Evolutionary conservation across 192 early-diverging fungal species (phyloP), one percentile per base, ranked within the genome.

Genomic region (Podila verticillata): DNA sequence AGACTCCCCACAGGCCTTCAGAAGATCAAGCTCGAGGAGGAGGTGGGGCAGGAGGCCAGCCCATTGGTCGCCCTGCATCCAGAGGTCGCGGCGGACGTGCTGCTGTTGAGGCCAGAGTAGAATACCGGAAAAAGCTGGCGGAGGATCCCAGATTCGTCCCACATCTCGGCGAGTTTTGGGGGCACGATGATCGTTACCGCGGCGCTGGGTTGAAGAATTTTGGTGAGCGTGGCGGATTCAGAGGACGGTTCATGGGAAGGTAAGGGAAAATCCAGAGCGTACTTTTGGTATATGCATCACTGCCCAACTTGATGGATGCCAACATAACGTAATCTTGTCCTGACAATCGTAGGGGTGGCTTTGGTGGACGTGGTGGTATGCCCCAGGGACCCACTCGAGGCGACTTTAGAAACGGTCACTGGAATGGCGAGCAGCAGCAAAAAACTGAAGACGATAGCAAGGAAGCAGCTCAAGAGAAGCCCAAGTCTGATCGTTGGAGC

Each of bases 111-210:
- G 87, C 84, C 61, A 70, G 86, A 26, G 82, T 82, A 36, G 87
- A 89, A 66, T 89, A 89, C 61, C 71, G 87, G 35, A 83, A 82
- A 57, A 89, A 87, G 44, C 60, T 89, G 32, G 86, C 80, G 28
- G 86, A 89, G 49, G 87, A 89, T 66, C 87, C 87, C 7, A 84
- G 86, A 7, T 89, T 89, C 61, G 86, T 87, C 17, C 87, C 87
- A 19, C 86, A 87, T 61, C 82, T 89, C 30, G 87, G 87, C 9
- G 81, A 85, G 61, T 89, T 89, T 56, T 89, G 87, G 87, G 84
- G 86, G 30, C 87, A 89, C 62, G 87, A 89, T 73, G 87, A 89
- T 65, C 86, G 87, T 28, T 89, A 84, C 63, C 73, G 86, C 61
- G 84, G 82, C 7, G 87, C 84, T 68, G 81, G 82, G 29, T 36